Base-by-base conservation (phyloP, 2,329 filamentous ascomycete species). In the Lecanicillium sp. region DNA sequence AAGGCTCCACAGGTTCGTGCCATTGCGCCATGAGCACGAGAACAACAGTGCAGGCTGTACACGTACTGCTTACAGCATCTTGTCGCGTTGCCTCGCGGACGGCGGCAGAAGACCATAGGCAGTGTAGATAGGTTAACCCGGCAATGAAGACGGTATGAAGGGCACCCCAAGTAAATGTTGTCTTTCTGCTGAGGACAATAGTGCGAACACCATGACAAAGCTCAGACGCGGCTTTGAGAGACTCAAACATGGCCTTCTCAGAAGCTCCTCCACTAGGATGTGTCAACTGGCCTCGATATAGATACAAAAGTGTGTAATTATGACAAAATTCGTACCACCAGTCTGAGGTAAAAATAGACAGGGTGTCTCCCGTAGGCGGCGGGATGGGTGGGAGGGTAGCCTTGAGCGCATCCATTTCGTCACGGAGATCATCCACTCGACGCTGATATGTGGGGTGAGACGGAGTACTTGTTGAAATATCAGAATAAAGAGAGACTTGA, bases 11-110 rank as follows among this genome's bases (percentile, higher is more conserved):
- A 9, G 28, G 37, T 9, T 40, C 42, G 51, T 54, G 57, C 2
- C 53, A 45, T 27, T 58, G 53, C 3, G 54, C 54, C 15, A 58
- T 53, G 10, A 56, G 38, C 1, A 54, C 50, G 14, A 59, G 37
- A 2, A 56, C 46, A 14, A 54, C 56, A 4, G 48, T 57, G 37
- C 53, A 54, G 32, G 45, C 47, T 12, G 47, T 54, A 41, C 51
- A 55, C 5, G 52, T 52, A 22, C 35, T 50, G 46, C 42, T 55
- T n/a, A 53, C 42, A 6, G 45, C 35, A 5, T 46, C 41, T 14
- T 47, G 29, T 12, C 42, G 34, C 13, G 25, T 18, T n/a, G 33
- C 20, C 25, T 39, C 36, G 6, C 50, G 43, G 3, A 42, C 45
- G 3, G 37, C 39, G 3, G 48, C 27, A 4, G 51, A 54, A 25